Evolutionary conservation across 805 yeast genomes (phyloP), one percentile per base, ranked within the genome.

Genomic region (Kodamaea nitidulidarum): DNA sequence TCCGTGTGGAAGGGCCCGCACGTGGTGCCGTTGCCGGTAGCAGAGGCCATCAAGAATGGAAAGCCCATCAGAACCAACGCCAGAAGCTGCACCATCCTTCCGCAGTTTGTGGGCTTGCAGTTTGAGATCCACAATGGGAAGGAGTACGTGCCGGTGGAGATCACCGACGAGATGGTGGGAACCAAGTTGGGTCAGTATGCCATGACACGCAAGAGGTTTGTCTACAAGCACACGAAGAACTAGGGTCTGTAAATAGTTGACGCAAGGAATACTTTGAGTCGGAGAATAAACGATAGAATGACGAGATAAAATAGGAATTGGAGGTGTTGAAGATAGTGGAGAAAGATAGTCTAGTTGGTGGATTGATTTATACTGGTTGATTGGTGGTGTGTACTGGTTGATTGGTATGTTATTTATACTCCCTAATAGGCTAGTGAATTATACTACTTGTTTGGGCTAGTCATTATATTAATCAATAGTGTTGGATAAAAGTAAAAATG

Each of bases 61-160:
- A 75, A 86, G 2, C 95, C 98, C 3, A 86, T 93, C 45, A 76
- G 96, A 66, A 93, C 98, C n/a, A 87, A 88, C 52, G 96, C 97
- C 31, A 78, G 98, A 60, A 70, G 91, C 25, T 93, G 98, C 57
- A 93, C 98, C 14, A 86, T 93, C 39, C 68, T 93, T 36, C 98
- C 98, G 15, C 95, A 88, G 58, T 91, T 93, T 64, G 96, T 93
- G 24, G 98, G 98, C 4, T 70, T 93, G 41, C 84, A 81, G 52
- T 93, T 93, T 62, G 95, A 93, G 63, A 86, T 93, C 25, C 98
- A 93, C 65, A 93, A 93, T 63, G 98, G 98, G 20, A 86, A 84
- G 57, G 95, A 88, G 51, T 93, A 90, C 57, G 95, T 88, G 28
- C 87, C 88, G 37, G 74, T 93, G 38, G 87, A 82, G 48, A 76